A percentile compares a stretch with the other conserved stretches of the same genome.
These are phyloP conservation scores for Fraxinus floribunda DNA, from an alignment of 305 asterid species.

Conservation along the genomic window DNA sequence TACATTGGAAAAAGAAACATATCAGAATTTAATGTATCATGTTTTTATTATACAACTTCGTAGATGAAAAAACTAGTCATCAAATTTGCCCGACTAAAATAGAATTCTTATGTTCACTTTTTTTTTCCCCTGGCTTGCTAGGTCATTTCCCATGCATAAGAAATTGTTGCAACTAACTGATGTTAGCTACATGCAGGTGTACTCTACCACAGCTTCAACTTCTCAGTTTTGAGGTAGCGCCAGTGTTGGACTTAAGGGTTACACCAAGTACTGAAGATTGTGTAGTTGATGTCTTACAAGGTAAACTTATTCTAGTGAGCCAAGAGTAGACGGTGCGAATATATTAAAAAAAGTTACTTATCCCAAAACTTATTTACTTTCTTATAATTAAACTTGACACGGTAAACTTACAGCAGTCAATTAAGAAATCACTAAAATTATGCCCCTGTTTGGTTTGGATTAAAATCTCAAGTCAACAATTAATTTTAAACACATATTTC, in stretches of 20 bases:
- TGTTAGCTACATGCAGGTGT: slow-evolving; percentile 53
- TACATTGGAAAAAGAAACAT: background rate
- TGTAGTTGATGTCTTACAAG: slow-evolving; percentile 74
- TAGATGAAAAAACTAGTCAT: background rate
- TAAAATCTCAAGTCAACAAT: too few relatives aligned
- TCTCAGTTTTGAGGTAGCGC: slow-evolving; percentile 74
- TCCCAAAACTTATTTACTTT: background rate
- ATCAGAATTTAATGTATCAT: background rate
- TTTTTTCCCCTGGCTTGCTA: background rate
- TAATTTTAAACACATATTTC: too few relatives aligned
- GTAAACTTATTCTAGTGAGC: slow-evolving; percentile 34
- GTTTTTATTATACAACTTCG: background rate
- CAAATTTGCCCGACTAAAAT: background rate
- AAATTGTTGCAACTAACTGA: slow-evolving; percentile 19
- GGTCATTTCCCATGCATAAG: background rate
- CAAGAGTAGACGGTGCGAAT: background rate
- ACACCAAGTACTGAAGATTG: slow-evolving; percentile 62
- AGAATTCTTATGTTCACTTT: background rate
- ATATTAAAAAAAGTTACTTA: background rate
- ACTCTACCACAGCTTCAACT: slow-evolving; percentile 69
- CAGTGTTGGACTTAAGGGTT: slow-evolving; percentile 68
- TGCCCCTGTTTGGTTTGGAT: too few relatives aligned
- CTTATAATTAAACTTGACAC: background rate
- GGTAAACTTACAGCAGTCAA: background rate
- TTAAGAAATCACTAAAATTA: background rate